These are phyloP conservation scores for Colletotrichum caudatum DNA, from an alignment of 2,329 filamentous ascomycete genomes.

Conservation along the genomic window DNA sequence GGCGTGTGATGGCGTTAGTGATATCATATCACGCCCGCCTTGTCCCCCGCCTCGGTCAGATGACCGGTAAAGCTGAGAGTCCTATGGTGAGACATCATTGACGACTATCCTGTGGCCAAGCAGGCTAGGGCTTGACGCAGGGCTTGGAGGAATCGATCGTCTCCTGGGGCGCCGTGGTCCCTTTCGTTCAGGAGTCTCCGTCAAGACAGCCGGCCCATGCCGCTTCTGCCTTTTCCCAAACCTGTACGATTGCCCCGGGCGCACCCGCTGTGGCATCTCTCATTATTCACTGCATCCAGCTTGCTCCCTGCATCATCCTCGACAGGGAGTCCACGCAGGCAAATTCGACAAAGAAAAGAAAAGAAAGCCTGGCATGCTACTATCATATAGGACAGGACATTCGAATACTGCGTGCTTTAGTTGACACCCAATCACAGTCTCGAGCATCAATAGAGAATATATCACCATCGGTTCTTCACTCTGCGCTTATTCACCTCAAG, in stretches of 20 bases:
- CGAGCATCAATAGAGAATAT: background rate
- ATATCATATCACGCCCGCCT: slow-evolving; percentile 41
- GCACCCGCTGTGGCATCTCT: background rate
- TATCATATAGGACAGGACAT: slow-evolving; percentile 12
- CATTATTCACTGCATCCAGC: background rate
- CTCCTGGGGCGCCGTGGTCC: background rate
- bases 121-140: background rate
- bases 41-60: slow-evolving; percentile 32
- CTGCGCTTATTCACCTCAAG: background rate
- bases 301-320: slow-evolving; percentile 9
- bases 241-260: slow-evolving; percentile 20
- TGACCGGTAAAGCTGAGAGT: slow-evolving; percentile 12
- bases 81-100: slow-evolving; percentile 29
- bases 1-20: slow-evolving; percentile 31
- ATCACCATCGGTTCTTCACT: slow-evolving; percentile 3
- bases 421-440: slow-evolving; percentile 12
- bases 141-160: slow-evolving; percentile 7
- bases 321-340: slow-evolving; percentile 10
- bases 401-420: slow-evolving; percentile 5
- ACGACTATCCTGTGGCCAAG: background rate
- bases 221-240: background rate
- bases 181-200: slow-evolving; percentile 19
- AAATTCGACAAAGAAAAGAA: slow-evolving; percentile 17
- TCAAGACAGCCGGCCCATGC: background rate
- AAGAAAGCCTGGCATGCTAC: slow-evolving; percentile 26